Conservation (phyloP, 2,329 filamentous ascomycete species). For the Daldinia eschscholtzii region DNA sequence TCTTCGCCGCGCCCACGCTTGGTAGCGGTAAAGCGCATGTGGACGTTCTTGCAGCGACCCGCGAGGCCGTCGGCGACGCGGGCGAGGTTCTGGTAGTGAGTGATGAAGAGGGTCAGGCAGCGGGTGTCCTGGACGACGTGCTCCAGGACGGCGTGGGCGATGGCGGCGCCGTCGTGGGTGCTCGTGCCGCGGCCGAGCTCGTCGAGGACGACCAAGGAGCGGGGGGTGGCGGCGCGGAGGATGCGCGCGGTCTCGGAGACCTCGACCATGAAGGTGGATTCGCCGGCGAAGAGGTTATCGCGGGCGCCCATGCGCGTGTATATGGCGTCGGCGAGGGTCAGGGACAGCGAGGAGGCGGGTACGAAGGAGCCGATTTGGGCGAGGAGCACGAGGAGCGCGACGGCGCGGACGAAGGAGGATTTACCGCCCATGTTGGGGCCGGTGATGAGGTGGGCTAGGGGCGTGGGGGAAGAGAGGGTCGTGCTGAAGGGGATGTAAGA, state of each 20-base stretch:
- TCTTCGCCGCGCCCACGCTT: conserved; percentile 40
- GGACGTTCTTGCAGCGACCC: conserved; percentile 81
- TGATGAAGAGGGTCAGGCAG: conserved; percentile 93
- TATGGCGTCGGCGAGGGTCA: conserved; percentile 91
- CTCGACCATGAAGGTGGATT: conserved; percentile 98
- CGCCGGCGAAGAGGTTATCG: conserved; percentile 95
- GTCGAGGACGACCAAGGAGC: conserved; percentile 90
- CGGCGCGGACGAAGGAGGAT: conserved; percentile 94
- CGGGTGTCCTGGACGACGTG: conserved; percentile 80
- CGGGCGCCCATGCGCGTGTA: conserved; percentile 96
- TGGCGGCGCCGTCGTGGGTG: conserved; percentile 96
- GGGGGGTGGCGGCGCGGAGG: conserved; percentile 86
- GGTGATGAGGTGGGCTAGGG: conserved; percentile 87
- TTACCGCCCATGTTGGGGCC: conserved; percentile 99
- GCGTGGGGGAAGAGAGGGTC: conserved; percentile 72
- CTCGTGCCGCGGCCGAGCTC: conserved; percentile 93
- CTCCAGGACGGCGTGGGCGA: conserved; percentile 90
- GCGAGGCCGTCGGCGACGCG: conserved; percentile 76
- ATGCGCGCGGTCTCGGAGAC: conserved; percentile 93
- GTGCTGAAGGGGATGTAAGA: conserved; percentile 94
- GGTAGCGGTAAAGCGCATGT: conserved; percentile 84
- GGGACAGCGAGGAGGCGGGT: conserved; percentile 77
- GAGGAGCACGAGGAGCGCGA: conserved; percentile 92
- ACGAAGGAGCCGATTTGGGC: conserved; percentile 96
- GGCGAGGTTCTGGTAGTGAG: conserved; percentile 91